A percentile compares a stretch with the other conserved stretches of the same genome.
Conservation (phyloP, 164 flowering plant species). For the Vitis vinifera region ASM3070453v1 NC_081808.1:22011001-22011500, state of each 20-base stretch:
- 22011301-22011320: background rate
- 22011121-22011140: background rate
- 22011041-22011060: background rate
- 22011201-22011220: slow-evolving; percentile 3
- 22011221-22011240: background rate
- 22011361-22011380: background rate
- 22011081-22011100: background rate
- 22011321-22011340: slow-evolving; percentile 4
- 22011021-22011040: slow-evolving; percentile 1
- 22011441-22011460: slow-evolving; percentile 49
- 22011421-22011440: slow-evolving; percentile 63
- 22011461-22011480: slow-evolving; percentile 51
- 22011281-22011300: background rate
- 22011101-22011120: background rate
- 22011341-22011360: slow-evolving; percentile 10
- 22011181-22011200: background rate
- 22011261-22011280: background rate
- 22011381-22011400: slow-evolving; percentile 34
- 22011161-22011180: slow-evolving; percentile 5
- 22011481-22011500: slow-evolving; percentile 26
- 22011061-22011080: background rate
- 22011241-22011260: background rate
- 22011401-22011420: slow-evolving; percentile 32
- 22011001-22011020: background rate
- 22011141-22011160: background rate